These are phyloP conservation scores for Atalantia buxifolia DNA, from an alignment of 345 rosid species.

Conservation along the genomic window DNA sequence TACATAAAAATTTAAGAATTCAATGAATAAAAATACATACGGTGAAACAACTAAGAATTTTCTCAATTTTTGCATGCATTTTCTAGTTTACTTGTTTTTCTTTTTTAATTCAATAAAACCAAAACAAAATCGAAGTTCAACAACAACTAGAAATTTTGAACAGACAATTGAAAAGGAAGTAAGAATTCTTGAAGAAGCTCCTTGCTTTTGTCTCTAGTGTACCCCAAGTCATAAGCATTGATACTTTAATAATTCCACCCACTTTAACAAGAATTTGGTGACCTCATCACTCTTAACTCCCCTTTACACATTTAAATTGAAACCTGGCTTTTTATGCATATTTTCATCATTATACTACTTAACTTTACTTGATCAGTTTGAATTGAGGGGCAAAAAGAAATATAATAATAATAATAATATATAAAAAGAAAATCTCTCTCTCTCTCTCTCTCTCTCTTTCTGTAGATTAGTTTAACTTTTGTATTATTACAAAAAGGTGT, in stretches of 20 bases:
- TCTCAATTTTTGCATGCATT: too few relatives aligned
- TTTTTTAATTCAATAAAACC: background rate
- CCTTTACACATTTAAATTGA: conserved; percentile 2
- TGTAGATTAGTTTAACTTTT: background rate
- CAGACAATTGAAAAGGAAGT: background rate
- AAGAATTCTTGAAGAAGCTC: conserved; percentile 5
- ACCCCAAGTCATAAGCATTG: conserved; percentile 31
- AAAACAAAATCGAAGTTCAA: background rate
- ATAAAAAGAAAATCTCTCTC: background rate
- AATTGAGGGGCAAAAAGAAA: background rate
- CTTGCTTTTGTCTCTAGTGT: conserved; percentile 33
- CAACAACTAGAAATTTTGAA: background rate
- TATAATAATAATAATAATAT: background rate
- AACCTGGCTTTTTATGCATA: background rate
- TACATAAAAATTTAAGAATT: too few relatives aligned
- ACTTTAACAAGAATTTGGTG: conserved; percentile 30
- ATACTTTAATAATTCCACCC: conserved; percentile 38
- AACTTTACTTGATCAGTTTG: conserved; percentile 6
- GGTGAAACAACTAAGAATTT: too few relatives aligned
- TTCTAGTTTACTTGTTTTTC: background rate
- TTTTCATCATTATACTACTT: conserved; percentile 21
- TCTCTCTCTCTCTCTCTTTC: background rate
- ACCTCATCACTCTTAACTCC: conserved; percentile 12
- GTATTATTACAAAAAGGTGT: conserved; percentile 27
- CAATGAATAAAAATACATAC: too few relatives aligned